A percentile compares a stretch with the other conserved stretches of the same genome.
These are phyloP conservation scores for Agastache rugosa DNA, from an alignment of 257 asterid genomes.

Conservation along the genomic window DNA sequence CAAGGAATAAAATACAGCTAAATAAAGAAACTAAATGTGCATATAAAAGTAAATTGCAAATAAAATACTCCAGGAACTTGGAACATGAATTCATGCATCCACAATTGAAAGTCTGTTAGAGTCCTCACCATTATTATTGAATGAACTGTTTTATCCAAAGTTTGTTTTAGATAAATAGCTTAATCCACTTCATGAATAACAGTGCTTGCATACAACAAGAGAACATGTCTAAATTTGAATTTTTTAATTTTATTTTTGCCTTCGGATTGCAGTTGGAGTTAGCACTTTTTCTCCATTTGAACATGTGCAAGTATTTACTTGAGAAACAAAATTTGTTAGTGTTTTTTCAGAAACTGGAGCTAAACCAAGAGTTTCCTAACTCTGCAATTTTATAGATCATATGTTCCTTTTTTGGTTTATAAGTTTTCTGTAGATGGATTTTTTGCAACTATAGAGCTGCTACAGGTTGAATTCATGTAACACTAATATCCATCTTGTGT, in stretches of 20 bases:
- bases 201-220: conserved; percentile 20
- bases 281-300: background rate
- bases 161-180: conserved; percentile 1
- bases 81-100: background rate
- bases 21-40: background rate
- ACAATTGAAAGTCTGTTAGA: background rate
- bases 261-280: conserved; percentile 14
- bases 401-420: background rate
- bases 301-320: background rate
- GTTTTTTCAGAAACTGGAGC: conserved; percentile 10
- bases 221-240: background rate
- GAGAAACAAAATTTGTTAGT: background rate
- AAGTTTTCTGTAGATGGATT: background rate
- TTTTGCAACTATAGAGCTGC: conserved; percentile 5
- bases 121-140: background rate
- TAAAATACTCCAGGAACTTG: conserved; percentile 6
- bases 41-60: background rate
- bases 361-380: conserved; percentile 12
- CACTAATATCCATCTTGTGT: conserved; percentile 31
- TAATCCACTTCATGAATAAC: conserved; percentile 13
- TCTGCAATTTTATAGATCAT: conserved; percentile 1
- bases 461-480: conserved; percentile 28
- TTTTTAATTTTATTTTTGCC: background rate
- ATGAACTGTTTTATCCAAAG: conserved; percentile 17
- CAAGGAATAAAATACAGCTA: background rate